Evolutionary conservation across 116 monocot species (phyloP), one percentile per base, ranked within the genome.

Genomic region (Iris pallida): DNA sequence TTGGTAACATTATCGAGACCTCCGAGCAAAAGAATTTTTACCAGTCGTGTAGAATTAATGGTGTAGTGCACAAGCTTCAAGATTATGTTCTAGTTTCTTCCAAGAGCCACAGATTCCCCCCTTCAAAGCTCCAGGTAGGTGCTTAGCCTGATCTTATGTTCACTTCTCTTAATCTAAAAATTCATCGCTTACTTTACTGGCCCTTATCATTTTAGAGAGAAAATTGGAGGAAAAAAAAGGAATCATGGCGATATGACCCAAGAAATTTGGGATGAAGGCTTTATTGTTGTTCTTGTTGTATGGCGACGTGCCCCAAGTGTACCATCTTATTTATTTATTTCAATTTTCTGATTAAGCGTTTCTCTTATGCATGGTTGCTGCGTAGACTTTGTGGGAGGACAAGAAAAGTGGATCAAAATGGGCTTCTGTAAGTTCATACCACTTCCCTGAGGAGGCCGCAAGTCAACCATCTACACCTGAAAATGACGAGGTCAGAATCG

Each of bases 331-430:
- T 13, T n/a, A 11, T 20, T 13, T 18, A 7, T 59, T 59, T 59
- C 8, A 5, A 59, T 5, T 66, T 10, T 42, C 12, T 55, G 17
- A n/a, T 13, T 49, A 17, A 10, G 30, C 3, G 40, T 63, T 66
- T 59, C 30, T 49, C 42, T 47, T 67, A 52, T 40, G 55, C 61
- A 13, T 56, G 4, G 6, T 71, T 79, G 55, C 15, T 75, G 18
- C 47, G 40, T 71, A 90, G 86, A 79, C 75, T 71, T 66, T 90
- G 61, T 90, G 86, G 86, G 86, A 90, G 63, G 83, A 86, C 61
- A 78, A 76, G 12, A 67, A 62, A 14, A 59, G 63, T 64, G 76
- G 70, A 20, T 79, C 74, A 47, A 86, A 81, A 62, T 72, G 64
- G 73, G 90, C 86, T 17, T 47, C 49, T 70, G 83, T 90, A 47